Base-by-base conservation (phyloP, 1,284 basidiomycete species). In the Naganishia albida region DNA sequence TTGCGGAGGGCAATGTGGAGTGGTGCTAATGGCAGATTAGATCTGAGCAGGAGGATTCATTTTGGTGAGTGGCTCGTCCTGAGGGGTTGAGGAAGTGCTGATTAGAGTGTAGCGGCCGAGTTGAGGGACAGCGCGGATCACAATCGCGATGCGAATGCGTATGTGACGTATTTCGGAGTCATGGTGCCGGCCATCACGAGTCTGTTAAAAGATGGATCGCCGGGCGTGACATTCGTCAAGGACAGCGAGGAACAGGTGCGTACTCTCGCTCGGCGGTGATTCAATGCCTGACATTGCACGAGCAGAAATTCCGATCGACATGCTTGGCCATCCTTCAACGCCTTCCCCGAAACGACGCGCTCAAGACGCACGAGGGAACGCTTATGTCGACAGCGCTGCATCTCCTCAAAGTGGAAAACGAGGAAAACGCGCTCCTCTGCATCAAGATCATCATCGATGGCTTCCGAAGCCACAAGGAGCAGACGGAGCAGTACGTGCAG, bases 361-460 rank as follows among this genome's bases (percentile, higher is more conserved):
- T 93, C 53, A 85, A 90, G 49, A 83, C 85, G 44, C 87, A 91
- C 70, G 85, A 87, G 28, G 81, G 85, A 34, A 78, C 84, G 18
- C 85, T 98, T 54, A 89, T 91, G 77, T 84, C 83, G 59, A 76
- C 84, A 52, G 81, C 97, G 85, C 84, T 98, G 62, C 83, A 89
- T 70, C 82, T 94, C 48, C 83, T 99, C 48, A 88, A 89, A 54
- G 83, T 87, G 69, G 97, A 99, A 81, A 98, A 96, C 75, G 96
- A 99, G 80, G 96, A 99, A 74, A 96, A 94, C 74, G 96, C 90
- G 1, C 85, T 89, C 38, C 84, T 89, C 2, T 91, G 89, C 63
- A 91, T 95, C 84, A 99, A 99, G 80, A 89, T 89, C 66, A 85
- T 96, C 72, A 88, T 93, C 68, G 96, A 99, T 78, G 78, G 77